Conservation (phyloP, 768 basidiomycete species). For the Suillus bovinus region DNA sequence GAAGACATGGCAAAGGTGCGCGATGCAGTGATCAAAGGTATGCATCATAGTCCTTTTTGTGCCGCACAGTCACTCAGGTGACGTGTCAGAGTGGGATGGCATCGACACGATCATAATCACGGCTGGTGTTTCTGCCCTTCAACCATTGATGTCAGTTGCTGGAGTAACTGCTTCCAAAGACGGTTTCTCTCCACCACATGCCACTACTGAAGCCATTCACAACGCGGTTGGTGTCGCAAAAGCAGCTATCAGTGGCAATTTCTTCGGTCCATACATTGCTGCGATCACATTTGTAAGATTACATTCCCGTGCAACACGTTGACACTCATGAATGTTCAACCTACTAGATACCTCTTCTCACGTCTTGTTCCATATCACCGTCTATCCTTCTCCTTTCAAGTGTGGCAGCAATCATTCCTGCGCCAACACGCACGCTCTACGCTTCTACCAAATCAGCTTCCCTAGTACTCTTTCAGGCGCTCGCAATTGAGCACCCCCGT, state of each 20-base stretch:
- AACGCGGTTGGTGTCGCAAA: constrained; percentile 55
- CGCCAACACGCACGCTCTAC: constrained; percentile 86
- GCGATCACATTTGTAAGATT: constrained; percentile 69
- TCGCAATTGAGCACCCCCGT: constrained; percentile 76
- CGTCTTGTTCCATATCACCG: constrained; percentile 61
- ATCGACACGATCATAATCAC: constrained; percentile 81
- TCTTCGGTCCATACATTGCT: constrained; percentile 65
- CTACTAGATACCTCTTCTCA: constrained; percentile 73
- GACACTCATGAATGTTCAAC: neutral
- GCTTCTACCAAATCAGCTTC: constrained; percentile 82
- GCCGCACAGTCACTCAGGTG: neutral
- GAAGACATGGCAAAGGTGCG: constrained; percentile 69
- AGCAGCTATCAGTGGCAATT: constrained; percentile 64
- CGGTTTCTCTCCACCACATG: constrained; percentile 36
- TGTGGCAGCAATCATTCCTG: constrained; percentile 75
- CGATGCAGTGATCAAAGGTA: constrained; percentile 53
- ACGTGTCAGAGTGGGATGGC: constrained; percentile 69
- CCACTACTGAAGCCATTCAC: constrained; percentile 57
- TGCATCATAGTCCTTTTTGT: constrained; percentile 21
- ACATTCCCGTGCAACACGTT: neutral
- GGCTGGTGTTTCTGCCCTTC: constrained; percentile 83
- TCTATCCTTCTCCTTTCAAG: constrained; percentile 80
- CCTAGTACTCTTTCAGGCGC: constrained; percentile 72
- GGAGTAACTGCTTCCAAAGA: constrained; percentile 43
- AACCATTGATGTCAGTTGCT: constrained; percentile 71